Conservation (phyloP, 352 stramenopile genomes). For the Pseudoperonospora humuli region DNA sequence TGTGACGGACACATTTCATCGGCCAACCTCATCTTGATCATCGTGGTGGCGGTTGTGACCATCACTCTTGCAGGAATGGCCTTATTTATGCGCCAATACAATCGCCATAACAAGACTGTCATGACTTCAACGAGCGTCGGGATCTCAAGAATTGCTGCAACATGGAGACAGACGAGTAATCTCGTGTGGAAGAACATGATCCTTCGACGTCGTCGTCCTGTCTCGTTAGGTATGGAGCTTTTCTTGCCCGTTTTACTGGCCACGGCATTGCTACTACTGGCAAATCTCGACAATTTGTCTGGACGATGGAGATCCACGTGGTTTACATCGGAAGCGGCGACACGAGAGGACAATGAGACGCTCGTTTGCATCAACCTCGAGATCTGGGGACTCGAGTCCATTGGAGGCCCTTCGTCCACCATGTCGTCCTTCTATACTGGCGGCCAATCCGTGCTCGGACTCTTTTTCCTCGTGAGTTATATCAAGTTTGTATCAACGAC, state of each 20-base stretch:
- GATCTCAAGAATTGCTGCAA: no score
- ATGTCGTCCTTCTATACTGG: conserved; percentile 57
- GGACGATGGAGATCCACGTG: conserved; percentile 1
- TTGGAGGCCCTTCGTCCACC: conserved; percentile 30
- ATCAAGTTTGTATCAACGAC: conserved; percentile 64
- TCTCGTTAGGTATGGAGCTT: conserved; percentile 47
- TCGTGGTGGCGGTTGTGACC: no score
- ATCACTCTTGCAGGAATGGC: no score
- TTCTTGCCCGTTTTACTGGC: conserved; percentile 46
- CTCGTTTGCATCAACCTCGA: conserved; percentile 1
- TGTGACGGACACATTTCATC: no score
- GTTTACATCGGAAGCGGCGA: conserved; percentile 18
- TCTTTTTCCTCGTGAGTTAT: conserved; percentile 52
- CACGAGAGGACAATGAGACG: no score
- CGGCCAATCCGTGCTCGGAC: conserved; percentile 50
- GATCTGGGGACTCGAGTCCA: conserved; percentile 25
- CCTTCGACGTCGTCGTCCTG: conserved; percentile 34
- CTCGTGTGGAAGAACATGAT: conserved; percentile 70
- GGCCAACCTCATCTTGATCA: no score
- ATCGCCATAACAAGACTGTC: no score
- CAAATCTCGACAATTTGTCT: conserved; percentile 48
- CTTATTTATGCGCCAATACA: no score
- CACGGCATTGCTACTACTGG: conserved; percentile 45
- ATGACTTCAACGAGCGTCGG: no score
- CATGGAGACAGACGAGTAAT: conserved; percentile 48